Evolutionary conservation across 2,329 filamentous ascomycete genomes (phyloP).

Genomic region (Chaetomiaceae sp.): DNA sequence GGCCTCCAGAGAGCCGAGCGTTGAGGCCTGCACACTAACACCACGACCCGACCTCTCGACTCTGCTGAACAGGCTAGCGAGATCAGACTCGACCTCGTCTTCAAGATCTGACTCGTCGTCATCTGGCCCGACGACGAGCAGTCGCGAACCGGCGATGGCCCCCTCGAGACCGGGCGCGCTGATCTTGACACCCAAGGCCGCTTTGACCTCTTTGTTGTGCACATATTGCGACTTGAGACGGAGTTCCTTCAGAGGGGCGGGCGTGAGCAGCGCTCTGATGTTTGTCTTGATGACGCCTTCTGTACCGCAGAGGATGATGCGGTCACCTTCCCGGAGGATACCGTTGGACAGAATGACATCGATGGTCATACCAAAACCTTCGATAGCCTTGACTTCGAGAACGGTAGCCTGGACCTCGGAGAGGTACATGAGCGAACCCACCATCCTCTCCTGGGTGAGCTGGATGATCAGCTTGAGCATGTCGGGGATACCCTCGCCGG

Average conservation of each 20-base stretch:
- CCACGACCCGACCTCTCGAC: constrained; percentile 89
- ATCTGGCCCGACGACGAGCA: constrained; percentile 89
- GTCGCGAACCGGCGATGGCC: constrained; percentile 90
- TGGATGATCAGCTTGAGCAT: constrained; percentile 94
- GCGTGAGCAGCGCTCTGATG: constrained; percentile 88
- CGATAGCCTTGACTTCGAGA: constrained; percentile 97
- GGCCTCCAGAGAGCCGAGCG: constrained; percentile 92
- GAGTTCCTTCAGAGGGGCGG: constrained; percentile 86
- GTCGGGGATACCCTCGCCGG: constrained; percentile 98
- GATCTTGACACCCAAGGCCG: constrained; percentile 97
- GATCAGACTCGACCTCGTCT: constrained; percentile 93
- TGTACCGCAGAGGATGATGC: constrained; percentile 92
- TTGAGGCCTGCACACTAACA: constrained; percentile 96
- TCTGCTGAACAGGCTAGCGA: constrained; percentile 84
- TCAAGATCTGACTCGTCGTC: constrained; percentile 96
- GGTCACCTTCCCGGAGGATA: constrained; percentile 88
- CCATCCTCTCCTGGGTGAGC: constrained; percentile 96
- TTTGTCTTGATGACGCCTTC: constrained; percentile 94
- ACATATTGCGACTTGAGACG: constrained; percentile 95
- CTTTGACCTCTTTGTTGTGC: constrained; percentile 99
- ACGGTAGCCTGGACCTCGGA: constrained; percentile 97
- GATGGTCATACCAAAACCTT: constrained; percentile 97
- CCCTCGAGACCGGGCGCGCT: constrained; percentile 92
- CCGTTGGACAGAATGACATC: constrained; percentile 96
- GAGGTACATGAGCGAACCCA: constrained; percentile 94